Evolutionary conservation across 108 stramenopile species (phyloP).

Genomic region (Cyclotella sp.): DNA sequence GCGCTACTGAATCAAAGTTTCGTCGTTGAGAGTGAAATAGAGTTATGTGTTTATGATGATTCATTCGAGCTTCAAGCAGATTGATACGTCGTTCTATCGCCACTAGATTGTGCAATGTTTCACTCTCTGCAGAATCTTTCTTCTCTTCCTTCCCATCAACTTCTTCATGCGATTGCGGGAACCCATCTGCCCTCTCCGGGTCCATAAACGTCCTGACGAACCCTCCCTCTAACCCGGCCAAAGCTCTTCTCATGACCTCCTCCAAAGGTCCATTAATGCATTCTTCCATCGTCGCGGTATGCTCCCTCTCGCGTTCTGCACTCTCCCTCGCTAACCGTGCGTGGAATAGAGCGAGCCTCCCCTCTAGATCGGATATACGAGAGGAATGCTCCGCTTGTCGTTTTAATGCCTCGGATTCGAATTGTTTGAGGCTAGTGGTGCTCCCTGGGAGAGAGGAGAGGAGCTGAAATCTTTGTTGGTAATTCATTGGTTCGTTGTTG

Average conservation of each 20-base stretch:
- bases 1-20: slow-evolving; percentile 33
- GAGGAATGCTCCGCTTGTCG: slow-evolving; percentile 46
- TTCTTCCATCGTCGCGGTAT: slow-evolving; percentile 37
- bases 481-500: neutral
- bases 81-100: slow-evolving; percentile 40
- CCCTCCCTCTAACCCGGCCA: slow-evolving; percentile 30
- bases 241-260: slow-evolving; percentile 28
- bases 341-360: slow-evolving; percentile 41
- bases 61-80: slow-evolving; percentile 46
- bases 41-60: slow-evolving; percentile 42
- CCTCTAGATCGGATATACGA: slow-evolving; percentile 45
- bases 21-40: slow-evolving; percentile 31
- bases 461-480: slow-evolving; percentile 20
- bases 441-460: neutral
- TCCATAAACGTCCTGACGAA: slow-evolving; percentile 45
- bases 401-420: slow-evolving; percentile 37
- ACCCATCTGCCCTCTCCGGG: slow-evolving; percentile 23
- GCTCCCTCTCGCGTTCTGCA: slow-evolving; percentile 44
- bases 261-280: slow-evolving; percentile 40
- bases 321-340: slow-evolving; percentile 40
- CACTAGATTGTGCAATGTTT: slow-evolving; percentile 10
- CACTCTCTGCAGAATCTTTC: slow-evolving; percentile 10
- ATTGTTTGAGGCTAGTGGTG: slow-evolving; percentile 30
- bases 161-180: neutral
- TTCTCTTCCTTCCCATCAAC: slow-evolving; percentile 25